Evolutionary conservation across 1,284 basidiomycete species (phyloP).

Genomic region (Gymnopus androsaceus): DNA sequence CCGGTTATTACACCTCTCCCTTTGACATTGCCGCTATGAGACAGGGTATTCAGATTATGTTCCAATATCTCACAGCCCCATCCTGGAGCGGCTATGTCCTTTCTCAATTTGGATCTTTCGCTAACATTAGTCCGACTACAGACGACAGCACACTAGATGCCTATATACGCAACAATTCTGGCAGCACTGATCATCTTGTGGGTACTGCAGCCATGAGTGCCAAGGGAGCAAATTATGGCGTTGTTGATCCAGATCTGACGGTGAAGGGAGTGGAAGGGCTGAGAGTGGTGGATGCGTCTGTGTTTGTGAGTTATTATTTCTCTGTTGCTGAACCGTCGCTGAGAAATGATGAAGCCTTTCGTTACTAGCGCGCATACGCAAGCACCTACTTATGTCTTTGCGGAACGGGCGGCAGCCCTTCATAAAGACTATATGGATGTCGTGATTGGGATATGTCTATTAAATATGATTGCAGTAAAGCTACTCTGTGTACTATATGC

Average conservation of each 20-base stretch:
- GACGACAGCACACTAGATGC: slow-evolving; percentile 21
- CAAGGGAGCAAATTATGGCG: slow-evolving; percentile 29
- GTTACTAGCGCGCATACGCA: slow-evolving; percentile 17
- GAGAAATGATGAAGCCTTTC: slow-evolving; percentile 11
- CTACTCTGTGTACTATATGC: no score
- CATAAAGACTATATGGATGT: slow-evolving; percentile 11
- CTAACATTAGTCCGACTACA: neutral
- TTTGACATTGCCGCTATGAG: slow-evolving; percentile 39
- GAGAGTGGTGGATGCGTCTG: slow-evolving; percentile 41
- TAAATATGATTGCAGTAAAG: no score
- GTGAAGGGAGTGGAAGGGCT: slow-evolving; percentile 35
- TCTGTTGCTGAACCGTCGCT: neutral
- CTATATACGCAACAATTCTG: slow-evolving; percentile 23
- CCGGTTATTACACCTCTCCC: slow-evolving; percentile 32
- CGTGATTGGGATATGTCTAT: no score
- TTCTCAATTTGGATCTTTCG: neutral
- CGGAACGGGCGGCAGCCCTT: slow-evolving; percentile 18
- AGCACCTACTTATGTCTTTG: slow-evolving; percentile 17
- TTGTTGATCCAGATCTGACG: slow-evolving; percentile 52
- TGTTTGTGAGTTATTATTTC: slow-evolving; percentile 27
- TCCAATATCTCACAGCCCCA: slow-evolving; percentile 27
- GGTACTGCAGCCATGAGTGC: slow-evolving; percentile 35
- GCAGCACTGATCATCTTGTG: slow-evolving; percentile 27
- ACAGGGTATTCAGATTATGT: slow-evolving; percentile 32
- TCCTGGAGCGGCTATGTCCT: slow-evolving; percentile 38